Base-by-base conservation (phyloP, 2,329 filamentous ascomycete genomes). In the Harringtonia lauricola region DNA sequence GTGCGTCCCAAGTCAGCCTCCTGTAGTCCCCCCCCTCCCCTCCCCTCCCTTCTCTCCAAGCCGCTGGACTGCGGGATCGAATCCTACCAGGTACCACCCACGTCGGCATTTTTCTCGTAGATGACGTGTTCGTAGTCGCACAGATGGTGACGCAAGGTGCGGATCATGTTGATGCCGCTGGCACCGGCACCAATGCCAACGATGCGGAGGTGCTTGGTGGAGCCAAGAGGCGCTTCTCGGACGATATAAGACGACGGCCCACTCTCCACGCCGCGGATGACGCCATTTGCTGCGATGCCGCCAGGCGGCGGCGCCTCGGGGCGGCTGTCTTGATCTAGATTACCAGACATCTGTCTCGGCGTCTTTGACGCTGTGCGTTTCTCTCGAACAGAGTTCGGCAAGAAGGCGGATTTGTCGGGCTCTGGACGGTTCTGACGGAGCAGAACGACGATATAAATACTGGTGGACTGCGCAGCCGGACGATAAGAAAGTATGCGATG, bases 31-130 rank as follows among this genome's bases (percentile, higher is more conserved):
- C n/a, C n/a, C n/a, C n/a, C n/a, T n/a, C n/a, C n/a, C n/a, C n/a
- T n/a, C n/a, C n/a, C n/a, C n/a, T n/a, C n/a, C n/a, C n/a, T n/a
- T n/a, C n/a, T n/a, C n/a, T n/a, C n/a, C n/a, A n/a, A 62, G 49
- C 71, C 74, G 9, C 72, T 72, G 0, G 73, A 72, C 47, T 78
- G 77, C 19, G 64, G n/a, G n/a, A n/a, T 60, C 51, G 76, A 76
- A 53, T 77, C 74, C 48, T 66, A 65, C 74, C 74, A 79, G 0
- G 74, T 78, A 3, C 74, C 74, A 18, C 72, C 73, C 12, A 76
- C 62, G 18, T 69, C 65, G 9, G 59, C 54, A 47, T 76, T 76
- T 59, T 76, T 77, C 50, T 77, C 74, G 53, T 76, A 76, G 36
- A 76, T 57, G 33, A 69, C 56, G 40, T 67, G 59, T 44, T 71